These are phyloP conservation scores for Aspergillus chevalieri DNA, from an alignment of 2,329 filamentous ascomycete genomes.

Conservation along the genomic window DNA sequence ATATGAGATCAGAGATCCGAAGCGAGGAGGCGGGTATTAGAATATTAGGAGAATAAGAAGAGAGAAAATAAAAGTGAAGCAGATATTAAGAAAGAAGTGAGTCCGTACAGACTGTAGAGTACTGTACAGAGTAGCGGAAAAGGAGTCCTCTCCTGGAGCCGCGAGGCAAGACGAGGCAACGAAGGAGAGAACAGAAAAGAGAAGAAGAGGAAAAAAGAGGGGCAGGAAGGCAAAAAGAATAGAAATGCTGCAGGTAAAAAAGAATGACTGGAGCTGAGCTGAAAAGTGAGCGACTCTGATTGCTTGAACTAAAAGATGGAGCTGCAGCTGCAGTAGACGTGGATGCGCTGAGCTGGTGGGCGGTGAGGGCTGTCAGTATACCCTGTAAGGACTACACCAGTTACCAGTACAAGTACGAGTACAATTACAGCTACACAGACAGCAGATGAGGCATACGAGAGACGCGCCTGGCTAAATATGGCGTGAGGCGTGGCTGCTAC, in stretches of 20 bases:
- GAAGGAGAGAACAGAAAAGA: background rate
- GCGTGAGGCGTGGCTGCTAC: too few relatives aligned
- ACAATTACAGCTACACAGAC: too few relatives aligned
- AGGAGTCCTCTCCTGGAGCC: background rate
- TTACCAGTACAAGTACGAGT: too few relatives aligned
- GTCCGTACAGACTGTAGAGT: background rate
- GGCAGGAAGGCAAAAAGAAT: background rate
- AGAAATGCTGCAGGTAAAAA: background rate
- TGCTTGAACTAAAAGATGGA: background rate
- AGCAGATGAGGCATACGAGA: too few relatives aligned
- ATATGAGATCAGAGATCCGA: too few relatives aligned
- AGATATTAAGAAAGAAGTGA: background rate
- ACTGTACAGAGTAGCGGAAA: background rate
- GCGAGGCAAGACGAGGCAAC: background rate
- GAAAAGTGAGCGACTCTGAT: background rate
- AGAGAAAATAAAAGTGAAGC: background rate
- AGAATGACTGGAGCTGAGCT: background rate
- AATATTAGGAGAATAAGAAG: background rate
- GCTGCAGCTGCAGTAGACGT: background rate
- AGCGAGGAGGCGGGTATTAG: background rate
- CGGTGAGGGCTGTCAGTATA: too few relatives aligned
- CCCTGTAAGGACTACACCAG: too few relatives aligned
- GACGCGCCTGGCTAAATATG: too few relatives aligned
- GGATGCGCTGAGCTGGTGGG: too few relatives aligned
- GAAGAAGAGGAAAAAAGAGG: background rate